These are phyloP conservation scores for Prunus mira DNA, from an alignment of 306 rosid genomes.

Conservation along the genomic window DNA sequence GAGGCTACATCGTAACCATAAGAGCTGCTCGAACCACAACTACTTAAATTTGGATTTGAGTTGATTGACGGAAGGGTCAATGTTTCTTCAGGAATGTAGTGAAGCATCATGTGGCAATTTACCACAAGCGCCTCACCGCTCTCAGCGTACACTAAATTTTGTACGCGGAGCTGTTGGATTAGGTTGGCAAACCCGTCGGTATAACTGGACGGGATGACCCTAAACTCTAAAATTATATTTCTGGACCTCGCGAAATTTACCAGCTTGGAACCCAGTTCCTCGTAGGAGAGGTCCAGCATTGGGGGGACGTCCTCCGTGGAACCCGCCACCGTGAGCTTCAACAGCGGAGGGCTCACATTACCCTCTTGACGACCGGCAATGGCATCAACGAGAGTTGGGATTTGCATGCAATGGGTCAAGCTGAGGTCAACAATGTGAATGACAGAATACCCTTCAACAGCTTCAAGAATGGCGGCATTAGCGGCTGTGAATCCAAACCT, in stretches of 20 bases:
- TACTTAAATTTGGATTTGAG: neutral
- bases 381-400: slow-evolving; percentile 86
- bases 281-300: slow-evolving; percentile 60
- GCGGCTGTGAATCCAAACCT: slow-evolving; percentile 89
- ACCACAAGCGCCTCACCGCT: slow-evolving; percentile 60
- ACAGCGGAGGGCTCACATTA: slow-evolving; percentile 39
- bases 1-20: neutral
- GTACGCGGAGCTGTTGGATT: slow-evolving; percentile 64
- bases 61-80: neutral
- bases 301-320: slow-evolving; percentile 56
- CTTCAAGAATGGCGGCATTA: slow-evolving; percentile 69
- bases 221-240: slow-evolving; percentile 61
- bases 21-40: neutral
- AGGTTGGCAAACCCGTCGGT: slow-evolving; percentile 61
- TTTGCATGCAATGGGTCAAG: slow-evolving; percentile 92
- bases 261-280: slow-evolving; percentile 62
- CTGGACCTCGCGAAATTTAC: slow-evolving; percentile 72
- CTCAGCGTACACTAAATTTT: slow-evolving; percentile 45
- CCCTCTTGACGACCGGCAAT: slow-evolving; percentile 60
- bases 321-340: slow-evolving; percentile 65
- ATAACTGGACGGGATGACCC: slow-evolving; percentile 53
- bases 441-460: slow-evolving; percentile 62
- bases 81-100: slow-evolving; percentile 70
- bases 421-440: slow-evolving; percentile 78
- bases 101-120: slow-evolving; percentile 96